A percentile compares a stretch with the other conserved stretches of the same genome.
Evolutionary conservation across 179 eudicot genomes (phyloP).

Genomic region (Vitellaria paradoxa): DNA sequence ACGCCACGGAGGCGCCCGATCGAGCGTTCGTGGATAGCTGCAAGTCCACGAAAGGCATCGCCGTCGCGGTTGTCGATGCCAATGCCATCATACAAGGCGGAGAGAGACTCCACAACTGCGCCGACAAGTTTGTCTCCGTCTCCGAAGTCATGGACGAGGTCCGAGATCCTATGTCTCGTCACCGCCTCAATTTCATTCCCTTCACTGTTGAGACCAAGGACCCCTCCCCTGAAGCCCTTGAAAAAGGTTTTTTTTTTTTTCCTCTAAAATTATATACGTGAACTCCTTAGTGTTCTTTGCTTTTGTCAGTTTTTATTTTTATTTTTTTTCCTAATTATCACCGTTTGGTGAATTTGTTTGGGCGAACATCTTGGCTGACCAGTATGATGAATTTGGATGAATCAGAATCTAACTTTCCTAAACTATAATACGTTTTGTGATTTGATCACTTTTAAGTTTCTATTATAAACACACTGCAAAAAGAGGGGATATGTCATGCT

Average conservation of each 20-base stretch:
- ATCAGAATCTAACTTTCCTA: no score
- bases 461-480: no score
- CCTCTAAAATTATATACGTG: no score
- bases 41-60: constrained; percentile 64
- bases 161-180: constrained; percentile 80
- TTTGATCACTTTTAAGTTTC: no score
- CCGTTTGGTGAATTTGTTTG: neutral
- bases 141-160: constrained; percentile 65
- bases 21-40: constrained; percentile 40
- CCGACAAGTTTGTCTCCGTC: constrained; percentile 77
- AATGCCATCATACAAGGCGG: constrained; percentile 91
- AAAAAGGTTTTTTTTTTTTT: constrained; percentile 47
- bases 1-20: constrained; percentile 10
- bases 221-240: constrained; percentile 75
- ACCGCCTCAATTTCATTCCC: constrained; percentile 60
- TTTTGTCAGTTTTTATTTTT: no score
- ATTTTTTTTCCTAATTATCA: no score
- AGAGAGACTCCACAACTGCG: constrained; percentile 36
- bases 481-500: no score
- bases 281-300: no score
- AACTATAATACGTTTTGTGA: no score
- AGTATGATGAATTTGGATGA: neutral
- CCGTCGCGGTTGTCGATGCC: constrained; percentile 87
- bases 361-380: neutral
- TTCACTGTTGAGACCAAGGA: constrained; percentile 56